Percentiles rank a stretch among this genome's conserved stretches.
phyloP scores from a whole-genome alignment of 2,329 filamentous ascomycete genomes.

The Bipolaris oryzae region DNA sequence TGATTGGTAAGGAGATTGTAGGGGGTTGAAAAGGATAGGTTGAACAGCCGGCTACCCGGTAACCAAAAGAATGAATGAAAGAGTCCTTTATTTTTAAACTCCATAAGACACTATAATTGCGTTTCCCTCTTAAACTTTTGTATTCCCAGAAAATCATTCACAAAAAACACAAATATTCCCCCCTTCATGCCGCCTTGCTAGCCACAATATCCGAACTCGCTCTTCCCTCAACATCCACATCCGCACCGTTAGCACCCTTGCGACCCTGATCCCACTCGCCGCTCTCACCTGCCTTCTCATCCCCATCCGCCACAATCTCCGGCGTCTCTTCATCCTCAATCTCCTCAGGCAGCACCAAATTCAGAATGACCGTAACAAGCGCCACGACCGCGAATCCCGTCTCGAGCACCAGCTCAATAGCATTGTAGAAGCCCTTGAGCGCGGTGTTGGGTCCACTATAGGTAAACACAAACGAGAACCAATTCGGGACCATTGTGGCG shows the following conservation, averaged over 20 bases:
- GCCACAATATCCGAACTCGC: conserved; percentile 22
- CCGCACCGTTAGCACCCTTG: conserved; percentile 30
- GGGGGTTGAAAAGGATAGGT: too few species aligned
- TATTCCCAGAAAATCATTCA: background rate
- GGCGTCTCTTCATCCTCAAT: conserved; percentile 66
- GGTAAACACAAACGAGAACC: conserved; percentile 74
- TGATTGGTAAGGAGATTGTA: too few species aligned
- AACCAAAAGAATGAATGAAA: too few species aligned
- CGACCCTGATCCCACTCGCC: conserved; percentile 51
- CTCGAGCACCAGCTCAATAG: conserved; percentile 57
- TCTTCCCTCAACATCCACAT: conserved; percentile 13
- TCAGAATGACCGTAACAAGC: conserved; percentile 73
- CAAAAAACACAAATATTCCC: background rate
- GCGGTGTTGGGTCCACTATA: conserved; percentile 71
- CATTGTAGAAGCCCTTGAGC: conserved; percentile 75
- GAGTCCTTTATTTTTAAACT: too few species aligned
- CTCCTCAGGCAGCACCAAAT: conserved; percentile 75
- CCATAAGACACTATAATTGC: background rate
- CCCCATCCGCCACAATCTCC: conserved; percentile 51
- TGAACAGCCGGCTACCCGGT: too few species aligned
- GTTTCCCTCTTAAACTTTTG: background rate
- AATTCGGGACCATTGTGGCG: conserved; percentile 58
- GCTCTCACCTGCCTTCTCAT: conserved; percentile 46
- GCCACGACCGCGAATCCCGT: conserved; percentile 75
- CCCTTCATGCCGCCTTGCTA: conserved; percentile 15